A percentile compares a stretch with the other conserved stretches of the same genome.
phyloP scores from a whole-genome alignment of 2,329 filamentous ascomycete genomes.

The Diaporthe eres region DNA sequence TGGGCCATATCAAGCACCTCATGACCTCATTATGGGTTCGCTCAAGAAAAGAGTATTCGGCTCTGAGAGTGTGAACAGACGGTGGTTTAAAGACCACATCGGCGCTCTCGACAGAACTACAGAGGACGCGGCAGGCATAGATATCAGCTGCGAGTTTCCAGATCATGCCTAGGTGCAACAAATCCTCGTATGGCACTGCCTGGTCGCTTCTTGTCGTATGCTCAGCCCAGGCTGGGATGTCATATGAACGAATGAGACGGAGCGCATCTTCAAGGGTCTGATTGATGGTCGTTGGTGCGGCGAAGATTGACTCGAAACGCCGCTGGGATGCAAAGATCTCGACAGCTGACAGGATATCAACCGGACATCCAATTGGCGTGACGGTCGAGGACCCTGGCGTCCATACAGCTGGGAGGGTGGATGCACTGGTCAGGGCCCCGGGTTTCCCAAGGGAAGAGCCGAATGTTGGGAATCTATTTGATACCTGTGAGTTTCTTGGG shows the following conservation, averaged over 20 bases:
- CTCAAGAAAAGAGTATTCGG: not conserved
- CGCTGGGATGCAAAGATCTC: slow-evolving; percentile 20
- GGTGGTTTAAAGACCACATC: not conserved
- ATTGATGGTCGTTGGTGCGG: not conserved
- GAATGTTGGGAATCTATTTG: slow-evolving; percentile 3
- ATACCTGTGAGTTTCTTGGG: not conserved
- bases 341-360: not conserved
- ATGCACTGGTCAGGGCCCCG: not conserved
- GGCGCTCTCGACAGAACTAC: not conserved
- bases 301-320: not conserved
- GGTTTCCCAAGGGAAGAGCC: slow-evolving; percentile 7
- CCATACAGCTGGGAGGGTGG: not conserved
- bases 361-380: not conserved
- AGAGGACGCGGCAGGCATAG: not conserved
- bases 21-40: not conserved
- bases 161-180: not conserved
- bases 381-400: not conserved
- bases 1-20: slow-evolving; percentile 9
- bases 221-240: not conserved
- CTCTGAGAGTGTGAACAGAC: not conserved
- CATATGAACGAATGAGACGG: not conserved
- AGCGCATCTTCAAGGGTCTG: not conserved
- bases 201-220: not conserved
- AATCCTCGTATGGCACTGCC: not conserved
- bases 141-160: slow-evolving; percentile 12